Conservation (phyloP, 2,329 filamentous ascomycete genomes). For the Dothiorella sarmentorum region DNA sequence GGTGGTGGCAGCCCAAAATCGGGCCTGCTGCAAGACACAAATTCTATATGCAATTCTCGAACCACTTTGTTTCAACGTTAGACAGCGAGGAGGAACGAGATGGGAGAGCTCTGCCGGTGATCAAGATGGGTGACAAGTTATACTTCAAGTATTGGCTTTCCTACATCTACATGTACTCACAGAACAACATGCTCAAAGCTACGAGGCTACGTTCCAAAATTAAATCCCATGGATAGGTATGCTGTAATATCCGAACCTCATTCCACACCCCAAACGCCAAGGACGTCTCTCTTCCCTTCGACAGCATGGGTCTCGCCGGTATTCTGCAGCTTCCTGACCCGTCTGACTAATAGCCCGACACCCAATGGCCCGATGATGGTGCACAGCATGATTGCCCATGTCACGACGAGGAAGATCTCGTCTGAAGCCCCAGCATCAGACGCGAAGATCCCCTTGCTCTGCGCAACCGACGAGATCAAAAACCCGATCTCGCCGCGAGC, state of each 20-base stretch:
- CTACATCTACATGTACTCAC: too few species aligned
- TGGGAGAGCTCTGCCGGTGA: too few species aligned
- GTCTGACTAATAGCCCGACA: conserved; percentile 49
- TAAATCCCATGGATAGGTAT: neutral
- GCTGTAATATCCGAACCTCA: neutral
- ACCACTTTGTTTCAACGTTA: too few species aligned
- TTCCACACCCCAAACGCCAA: conserved; percentile 45
- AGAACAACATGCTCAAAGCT: too few species aligned
- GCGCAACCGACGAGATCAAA: conserved; percentile 66
- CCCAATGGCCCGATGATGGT: conserved; percentile 53
- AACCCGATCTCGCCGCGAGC: conserved; percentile 79
- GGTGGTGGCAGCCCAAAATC: conserved; percentile 1
- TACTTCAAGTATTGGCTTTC: too few species aligned
- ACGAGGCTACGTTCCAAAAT: neutral
- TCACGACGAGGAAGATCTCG: conserved; percentile 52
- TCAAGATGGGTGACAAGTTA: too few species aligned
- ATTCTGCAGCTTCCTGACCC: conserved; percentile 43
- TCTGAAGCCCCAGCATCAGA: conserved; percentile 17
- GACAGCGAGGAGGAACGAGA: too few species aligned
- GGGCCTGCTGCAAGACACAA: neutral
- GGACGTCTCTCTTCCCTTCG: conserved; percentile 34
- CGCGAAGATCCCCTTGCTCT: conserved; percentile 50
- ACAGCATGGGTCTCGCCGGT: conserved; percentile 29
- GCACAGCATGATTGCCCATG: conserved; percentile 57
- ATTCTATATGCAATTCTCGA: neutral